Evolutionary conservation across 2,329 filamentous ascomycete species (phyloP).

Genomic region (Tolypocladium album): DNA sequence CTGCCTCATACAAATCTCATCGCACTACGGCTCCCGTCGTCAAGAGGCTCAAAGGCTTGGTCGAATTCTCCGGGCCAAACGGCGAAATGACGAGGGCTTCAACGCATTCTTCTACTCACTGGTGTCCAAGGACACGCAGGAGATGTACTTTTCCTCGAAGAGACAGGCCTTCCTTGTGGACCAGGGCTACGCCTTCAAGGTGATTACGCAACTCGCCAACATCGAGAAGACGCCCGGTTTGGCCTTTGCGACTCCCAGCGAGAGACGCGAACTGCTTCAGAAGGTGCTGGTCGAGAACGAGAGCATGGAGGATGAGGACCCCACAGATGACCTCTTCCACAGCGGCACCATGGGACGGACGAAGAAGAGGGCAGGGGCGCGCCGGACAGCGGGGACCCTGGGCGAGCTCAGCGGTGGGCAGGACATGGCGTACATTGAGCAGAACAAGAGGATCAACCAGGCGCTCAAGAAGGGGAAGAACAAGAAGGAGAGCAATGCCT

Average conservation of each 20-base stretch:
- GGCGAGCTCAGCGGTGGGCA: conserved; percentile 83
- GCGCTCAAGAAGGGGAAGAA: conserved; percentile 23
- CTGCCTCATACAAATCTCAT: conserved; percentile 93
- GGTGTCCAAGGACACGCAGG: conserved; percentile 92
- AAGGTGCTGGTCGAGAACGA: conserved; percentile 86
- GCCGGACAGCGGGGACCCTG: conserved; percentile 74
- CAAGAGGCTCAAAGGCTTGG: conserved; percentile 93
- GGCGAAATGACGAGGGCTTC: conserved; percentile 94
- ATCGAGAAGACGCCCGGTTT: conserved; percentile 76
- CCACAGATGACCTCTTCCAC: conserved; percentile 33
- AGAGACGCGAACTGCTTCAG: conserved; percentile 76
- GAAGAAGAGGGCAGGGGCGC: conserved; percentile 48
- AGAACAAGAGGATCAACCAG: conserved; percentile 59
- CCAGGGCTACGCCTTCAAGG: conserved; percentile 97
- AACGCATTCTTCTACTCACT: conserved; percentile 99
- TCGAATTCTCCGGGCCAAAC: conserved; percentile 86
- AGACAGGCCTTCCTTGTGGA: conserved; percentile 95
- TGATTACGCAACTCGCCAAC: conserved; percentile 89
- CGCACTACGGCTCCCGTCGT: conserved; percentile 91
- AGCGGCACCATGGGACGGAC: conserved; percentile 34
- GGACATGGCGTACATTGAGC: conserved; percentile 93
- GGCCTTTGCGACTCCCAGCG: conserved; percentile 66
- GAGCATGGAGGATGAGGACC: conserved; percentile 60
- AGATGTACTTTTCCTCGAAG: conserved; percentile 97
- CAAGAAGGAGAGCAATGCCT: conserved; percentile 27